Percentiles rank a stretch among this genome's conserved stretches.
Conservation (phyloP, 306 rosid species). For the Inga leiocalycina region DNA sequence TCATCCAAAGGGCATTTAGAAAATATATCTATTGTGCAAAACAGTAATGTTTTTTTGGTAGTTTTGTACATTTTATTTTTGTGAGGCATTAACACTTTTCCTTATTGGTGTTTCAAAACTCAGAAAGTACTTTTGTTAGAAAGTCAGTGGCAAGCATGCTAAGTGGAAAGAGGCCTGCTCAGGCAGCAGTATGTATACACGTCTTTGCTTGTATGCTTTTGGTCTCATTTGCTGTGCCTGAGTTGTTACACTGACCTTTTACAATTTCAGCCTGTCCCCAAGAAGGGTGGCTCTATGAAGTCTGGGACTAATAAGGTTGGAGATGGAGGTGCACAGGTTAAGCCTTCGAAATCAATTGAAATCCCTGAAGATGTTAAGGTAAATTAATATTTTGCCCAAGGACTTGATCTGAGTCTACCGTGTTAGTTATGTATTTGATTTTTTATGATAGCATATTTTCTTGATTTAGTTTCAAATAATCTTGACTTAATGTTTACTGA, state of each 20-base stretch:
- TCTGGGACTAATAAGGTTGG: slow-evolving; percentile 64
- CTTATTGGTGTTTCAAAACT: slow-evolving; percentile 45
- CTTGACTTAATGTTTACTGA: no score
- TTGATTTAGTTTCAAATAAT: no score
- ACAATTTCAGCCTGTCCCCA: slow-evolving; percentile 55
- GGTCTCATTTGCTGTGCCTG: slow-evolving; percentile 7
- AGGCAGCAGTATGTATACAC: slow-evolving; percentile 69
- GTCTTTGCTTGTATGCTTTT: slow-evolving; percentile 23
- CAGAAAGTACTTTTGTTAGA: slow-evolving; percentile 71
- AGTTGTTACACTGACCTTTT: slow-evolving; percentile 31
- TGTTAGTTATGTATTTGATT: neutral
- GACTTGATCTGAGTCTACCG: slow-evolving; percentile 15
- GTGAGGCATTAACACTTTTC: slow-evolving; percentile 5
- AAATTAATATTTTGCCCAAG: slow-evolving; percentile 6
- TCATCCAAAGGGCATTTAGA: neutral
- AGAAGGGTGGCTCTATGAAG: slow-evolving; percentile 68
- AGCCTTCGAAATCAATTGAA: slow-evolving; percentile 67
- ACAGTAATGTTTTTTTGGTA: neutral
- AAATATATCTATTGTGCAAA: neutral
- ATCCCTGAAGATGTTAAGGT: slow-evolving; percentile 93
- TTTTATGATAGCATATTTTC: no score
- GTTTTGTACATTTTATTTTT: neutral
- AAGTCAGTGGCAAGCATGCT: slow-evolving; percentile 98
- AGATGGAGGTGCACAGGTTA: slow-evolving; percentile 69
- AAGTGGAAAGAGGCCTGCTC: slow-evolving; percentile 93